Percentiles rank a stretch among this genome's conserved stretches.
These are phyloP conservation scores for Begonia masoniana DNA, from an alignment of 306 rosid species.

Conservation along the genomic window DNA sequence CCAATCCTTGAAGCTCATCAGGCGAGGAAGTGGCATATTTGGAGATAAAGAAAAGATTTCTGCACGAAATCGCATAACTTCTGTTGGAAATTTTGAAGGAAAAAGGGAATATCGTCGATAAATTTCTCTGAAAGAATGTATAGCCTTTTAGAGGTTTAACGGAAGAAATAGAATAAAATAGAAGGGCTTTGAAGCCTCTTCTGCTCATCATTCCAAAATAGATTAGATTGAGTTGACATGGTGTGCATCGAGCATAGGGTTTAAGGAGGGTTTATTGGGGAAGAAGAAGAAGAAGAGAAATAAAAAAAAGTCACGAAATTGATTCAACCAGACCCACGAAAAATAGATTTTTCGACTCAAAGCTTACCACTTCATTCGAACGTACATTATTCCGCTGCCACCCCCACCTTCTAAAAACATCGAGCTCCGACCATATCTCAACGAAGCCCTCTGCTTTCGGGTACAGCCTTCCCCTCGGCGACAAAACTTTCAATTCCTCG, in stretches of 20 bases:
- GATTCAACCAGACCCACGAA: no score
- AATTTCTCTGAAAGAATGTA: conserved; percentile 1
- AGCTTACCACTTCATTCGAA: no score
- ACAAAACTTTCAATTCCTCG: no score
- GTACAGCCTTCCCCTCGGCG: no score
- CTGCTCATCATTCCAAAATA: conserved; percentile 24
- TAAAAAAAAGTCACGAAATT: not conserved
- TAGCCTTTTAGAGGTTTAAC: conserved; percentile 6
- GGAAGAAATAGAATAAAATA: conserved; percentile 18
- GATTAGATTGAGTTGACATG: not conserved
- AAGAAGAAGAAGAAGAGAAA: not conserved
- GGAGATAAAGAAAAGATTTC: conserved; percentile 2
- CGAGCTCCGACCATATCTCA: no score
- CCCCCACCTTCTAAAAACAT: no score
- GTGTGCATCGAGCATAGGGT: not conserved
- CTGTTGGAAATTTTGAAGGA: conserved; percentile 1
- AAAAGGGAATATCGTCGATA: not conserved
- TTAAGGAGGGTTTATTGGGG: conserved; percentile 9
- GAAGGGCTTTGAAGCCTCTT: conserved; percentile 24
- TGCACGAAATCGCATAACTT: conserved; percentile 5
- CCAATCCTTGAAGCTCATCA: conserved; percentile 37
- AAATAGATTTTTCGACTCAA: no score
- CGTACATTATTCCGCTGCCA: no score
- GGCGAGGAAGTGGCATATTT: conserved; percentile 15
- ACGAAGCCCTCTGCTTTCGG: no score